Percentiles rank a stretch among this genome's conserved stretches.
Evolutionary conservation across 352 stramenopile species (phyloP).

Genomic region (Bremia lactucae): DNA sequence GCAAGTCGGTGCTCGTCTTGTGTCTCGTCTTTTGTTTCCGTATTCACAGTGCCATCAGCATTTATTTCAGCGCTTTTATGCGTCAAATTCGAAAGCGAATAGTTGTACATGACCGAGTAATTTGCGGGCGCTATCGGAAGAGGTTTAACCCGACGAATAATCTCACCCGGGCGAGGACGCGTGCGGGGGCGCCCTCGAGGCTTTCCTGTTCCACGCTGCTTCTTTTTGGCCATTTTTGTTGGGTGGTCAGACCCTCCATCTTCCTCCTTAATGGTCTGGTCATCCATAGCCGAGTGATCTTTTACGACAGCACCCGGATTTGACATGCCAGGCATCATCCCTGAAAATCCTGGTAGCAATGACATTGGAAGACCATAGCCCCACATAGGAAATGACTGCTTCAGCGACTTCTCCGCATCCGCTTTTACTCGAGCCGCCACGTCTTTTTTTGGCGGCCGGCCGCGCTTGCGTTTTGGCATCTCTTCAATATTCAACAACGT

Average conservation of each 20-base stretch:
- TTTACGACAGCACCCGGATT: constrained; percentile 25
- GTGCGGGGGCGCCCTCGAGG: constrained; percentile 60
- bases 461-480: constrained; percentile 57
- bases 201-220: constrained; percentile 56
- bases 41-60: constrained; percentile 11
- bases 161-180: constrained; percentile 57
- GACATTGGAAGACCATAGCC: constrained; percentile 48
- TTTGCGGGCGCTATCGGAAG: constrained; percentile 62
- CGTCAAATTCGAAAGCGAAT: constrained; percentile 39
- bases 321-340: constrained; percentile 21
- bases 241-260: constrained; percentile 16
- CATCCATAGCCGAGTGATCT: constrained; percentile 15
- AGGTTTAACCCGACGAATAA: constrained; percentile 61
- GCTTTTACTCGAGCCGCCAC: constrained; percentile 35
- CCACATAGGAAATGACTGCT: constrained; percentile 60
- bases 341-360: constrained; percentile 33
- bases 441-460: constrained; percentile 56
- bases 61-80: constrained; percentile 45
- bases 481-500: constrained; percentile 30
- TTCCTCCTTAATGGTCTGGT: constrained; percentile 20
- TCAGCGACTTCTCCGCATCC: constrained; percentile 42
- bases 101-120: constrained; percentile 72
- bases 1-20: constrained; percentile 38
- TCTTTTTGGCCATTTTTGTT: constrained; percentile 60
- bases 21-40: constrained; percentile 8